Evolutionary conservation across 768 basidiomycete species (phyloP).

Genomic region (Suillus plorans): DNA sequence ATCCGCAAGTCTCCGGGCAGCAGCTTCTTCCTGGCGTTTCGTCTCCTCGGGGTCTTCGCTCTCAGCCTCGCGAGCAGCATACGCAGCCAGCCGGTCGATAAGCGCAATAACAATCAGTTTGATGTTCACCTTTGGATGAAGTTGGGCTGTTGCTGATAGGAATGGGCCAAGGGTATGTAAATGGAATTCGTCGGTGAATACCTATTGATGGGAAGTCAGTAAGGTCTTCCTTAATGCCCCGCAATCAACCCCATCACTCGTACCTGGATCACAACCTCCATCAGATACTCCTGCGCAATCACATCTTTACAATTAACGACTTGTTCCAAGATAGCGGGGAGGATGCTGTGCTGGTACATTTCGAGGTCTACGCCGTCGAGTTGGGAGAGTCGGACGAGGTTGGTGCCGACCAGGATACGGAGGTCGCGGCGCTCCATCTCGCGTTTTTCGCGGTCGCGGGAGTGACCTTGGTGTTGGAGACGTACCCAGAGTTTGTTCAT

Average conservation of each 20-base stretch:
- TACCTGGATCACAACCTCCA: slow-evolving; percentile 99
- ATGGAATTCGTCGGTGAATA: slow-evolving; percentile 99
- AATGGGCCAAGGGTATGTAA: slow-evolving; percentile 94
- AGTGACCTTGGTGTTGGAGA: slow-evolving; percentile 96
- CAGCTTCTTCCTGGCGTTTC: slow-evolving; percentile 90
- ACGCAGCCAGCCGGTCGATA: slow-evolving; percentile 93
- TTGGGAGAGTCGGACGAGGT: slow-evolving; percentile 92
- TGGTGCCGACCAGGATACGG: slow-evolving; percentile 95
- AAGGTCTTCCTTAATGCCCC: not conserved
- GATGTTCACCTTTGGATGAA: slow-evolving; percentile 98
- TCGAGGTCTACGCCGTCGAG: slow-evolving; percentile 95
- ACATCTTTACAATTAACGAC: slow-evolving; percentile 98
- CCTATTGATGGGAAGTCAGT: slow-evolving; percentile 43
- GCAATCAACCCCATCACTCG: not conserved
- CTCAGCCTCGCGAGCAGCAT: slow-evolving; percentile 96
- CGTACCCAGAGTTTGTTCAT: slow-evolving; percentile 99
- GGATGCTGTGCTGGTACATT: slow-evolving; percentile 82
- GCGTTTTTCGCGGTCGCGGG: slow-evolving; percentile 94
- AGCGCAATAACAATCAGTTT: slow-evolving; percentile 97
- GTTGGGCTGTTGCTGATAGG: slow-evolving; percentile 91
- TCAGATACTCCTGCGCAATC: slow-evolving; percentile 97
- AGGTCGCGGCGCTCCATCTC: slow-evolving; percentile 95
- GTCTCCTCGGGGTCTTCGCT: slow-evolving; percentile 95
- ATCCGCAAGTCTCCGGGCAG: slow-evolving; percentile 83
- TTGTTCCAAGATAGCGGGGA: slow-evolving; percentile 94